Evolutionary conservation across 148 eudicot species (phyloP), one percentile per base, ranked within the genome.

Genomic region (Fagopyrum esculentum): DNA sequence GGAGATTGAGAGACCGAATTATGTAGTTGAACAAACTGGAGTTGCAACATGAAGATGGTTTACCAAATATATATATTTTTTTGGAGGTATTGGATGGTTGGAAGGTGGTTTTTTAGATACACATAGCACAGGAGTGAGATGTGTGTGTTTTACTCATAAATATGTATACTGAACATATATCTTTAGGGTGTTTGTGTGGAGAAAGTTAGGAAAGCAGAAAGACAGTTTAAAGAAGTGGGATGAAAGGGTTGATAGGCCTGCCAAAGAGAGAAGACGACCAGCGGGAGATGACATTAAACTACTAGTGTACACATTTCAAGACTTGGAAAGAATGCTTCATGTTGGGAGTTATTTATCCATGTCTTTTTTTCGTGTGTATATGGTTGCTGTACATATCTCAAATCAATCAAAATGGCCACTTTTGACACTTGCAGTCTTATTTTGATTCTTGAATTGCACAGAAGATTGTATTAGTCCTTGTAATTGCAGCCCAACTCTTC

Each of bases 391-490:
- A 15, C 46, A 66, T 13, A 15, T 40, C 30, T 66, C n/a, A 66
- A 46, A 66, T 66, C 47, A 66, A 66, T 66, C 71, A 66, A 66
- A 57, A 66, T 66, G 71, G 43, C 71, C 71, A 66, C 71, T 66
- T 61, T 22, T 66, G 71, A 7, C 9, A 66, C 19, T 64, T 35
- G 69, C 3, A 16, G 59, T 15, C n/a, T 5, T 54, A 15, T 5
- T 13, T 54, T 54, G 59, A 16, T 13, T 10, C 15, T 13, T 54
- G 59, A 54, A 54, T 10, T 15, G 52, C 11, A 49, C 11, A 49
- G 11, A 49, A 49, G 6, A 9, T 49, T 22, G 26, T 22, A 22
- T 22, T 22, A 22, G 26, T 22, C 26, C 26, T 22, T 22, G 26
- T 22, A 22, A 22, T 22, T 22, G 26, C 26, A 22, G 26, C 26